Evolutionary conservation across 2,329 filamentous ascomycete genomes (phyloP).

Genomic region (Diaporthe sp.): DNA sequence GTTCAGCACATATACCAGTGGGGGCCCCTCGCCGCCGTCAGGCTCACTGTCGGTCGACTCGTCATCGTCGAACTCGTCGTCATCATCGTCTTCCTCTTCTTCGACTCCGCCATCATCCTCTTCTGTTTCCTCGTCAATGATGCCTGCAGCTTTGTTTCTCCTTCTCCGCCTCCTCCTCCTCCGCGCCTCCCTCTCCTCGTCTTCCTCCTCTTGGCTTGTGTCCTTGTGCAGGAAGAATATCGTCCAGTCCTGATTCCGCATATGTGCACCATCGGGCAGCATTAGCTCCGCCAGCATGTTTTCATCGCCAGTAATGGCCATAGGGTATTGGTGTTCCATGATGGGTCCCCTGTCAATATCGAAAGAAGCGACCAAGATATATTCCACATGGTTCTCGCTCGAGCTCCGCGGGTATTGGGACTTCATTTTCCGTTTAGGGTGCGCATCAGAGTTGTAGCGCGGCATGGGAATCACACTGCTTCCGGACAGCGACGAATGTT

Average conservation of each 20-base stretch:
- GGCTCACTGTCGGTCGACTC: constrained; percentile 73
- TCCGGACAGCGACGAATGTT: constrained; percentile 72
- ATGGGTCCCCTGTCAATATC: constrained; percentile 96
- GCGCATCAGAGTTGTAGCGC: constrained; percentile 64
- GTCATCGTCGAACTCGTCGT: constrained; percentile 65
- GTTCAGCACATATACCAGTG: constrained; percentile 96
- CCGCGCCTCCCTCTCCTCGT: constrained; percentile 73
- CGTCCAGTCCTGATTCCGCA: constrained; percentile 97
- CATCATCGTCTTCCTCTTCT: constrained; percentile 60
- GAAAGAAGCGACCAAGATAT: constrained; percentile 97
- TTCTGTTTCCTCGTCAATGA: constrained; percentile 62
- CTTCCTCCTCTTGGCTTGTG: constrained; percentile 85
- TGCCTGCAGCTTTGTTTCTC: constrained; percentile 65
- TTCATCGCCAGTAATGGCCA: constrained; percentile 95
- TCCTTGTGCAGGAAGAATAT: constrained; percentile 99
- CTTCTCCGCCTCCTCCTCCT: constrained; percentile 65
- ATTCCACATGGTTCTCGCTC: constrained; percentile 95
- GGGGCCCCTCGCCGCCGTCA: constrained; percentile 84
- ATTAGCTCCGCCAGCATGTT: constrained; percentile 98
- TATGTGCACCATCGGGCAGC: constrained; percentile 96
- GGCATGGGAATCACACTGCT: constrained; percentile 47
- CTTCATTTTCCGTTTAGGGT: constrained; percentile 70
- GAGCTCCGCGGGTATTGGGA: constrained; percentile 83
- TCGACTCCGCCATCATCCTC: constrained; percentile 64
- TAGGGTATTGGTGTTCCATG: constrained; percentile 98